phyloP scores from a whole-genome alignment of 345 rosid genomes.

The Hevea brasiliensis region DNA sequence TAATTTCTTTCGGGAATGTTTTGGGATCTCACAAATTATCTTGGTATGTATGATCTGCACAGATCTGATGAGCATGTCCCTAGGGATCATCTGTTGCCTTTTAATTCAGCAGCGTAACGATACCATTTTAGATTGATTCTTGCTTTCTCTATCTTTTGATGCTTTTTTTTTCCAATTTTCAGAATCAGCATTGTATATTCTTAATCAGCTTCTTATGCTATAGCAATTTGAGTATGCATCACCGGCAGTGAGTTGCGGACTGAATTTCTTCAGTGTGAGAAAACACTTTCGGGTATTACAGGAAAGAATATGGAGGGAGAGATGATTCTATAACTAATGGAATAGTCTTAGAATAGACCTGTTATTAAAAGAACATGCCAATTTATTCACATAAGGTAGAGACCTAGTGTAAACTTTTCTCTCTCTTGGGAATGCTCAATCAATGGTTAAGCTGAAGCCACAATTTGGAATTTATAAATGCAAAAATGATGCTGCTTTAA shows the following conservation, averaged over 20 bases:
- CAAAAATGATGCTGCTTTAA: background rate
- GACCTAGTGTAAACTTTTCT: background rate
- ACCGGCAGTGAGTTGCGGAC: background rate
- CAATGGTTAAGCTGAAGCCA: background rate
- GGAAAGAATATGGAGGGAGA: background rate
- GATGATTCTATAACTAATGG: background rate
- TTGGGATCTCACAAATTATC: background rate
- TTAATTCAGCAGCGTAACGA: background rate
- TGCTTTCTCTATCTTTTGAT: background rate
- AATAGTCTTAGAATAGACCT: background rate
- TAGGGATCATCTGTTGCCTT: background rate
- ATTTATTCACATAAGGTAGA: background rate
- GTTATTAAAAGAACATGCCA: background rate
- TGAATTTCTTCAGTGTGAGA: background rate
- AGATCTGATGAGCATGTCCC: constrained; percentile 6
- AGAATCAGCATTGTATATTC: background rate
- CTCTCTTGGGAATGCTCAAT: background rate
- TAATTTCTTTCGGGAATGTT: background rate
- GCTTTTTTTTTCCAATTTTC: background rate
- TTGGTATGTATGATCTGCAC: background rate
- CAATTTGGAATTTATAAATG: background rate
- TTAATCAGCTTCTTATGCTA: background rate
- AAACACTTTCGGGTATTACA: background rate
- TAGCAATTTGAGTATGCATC: background rate
- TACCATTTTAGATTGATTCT: background rate